Base-by-base conservation (phyloP, 177 flowering plant genomes). In the Vitis hybrid region DNA sequence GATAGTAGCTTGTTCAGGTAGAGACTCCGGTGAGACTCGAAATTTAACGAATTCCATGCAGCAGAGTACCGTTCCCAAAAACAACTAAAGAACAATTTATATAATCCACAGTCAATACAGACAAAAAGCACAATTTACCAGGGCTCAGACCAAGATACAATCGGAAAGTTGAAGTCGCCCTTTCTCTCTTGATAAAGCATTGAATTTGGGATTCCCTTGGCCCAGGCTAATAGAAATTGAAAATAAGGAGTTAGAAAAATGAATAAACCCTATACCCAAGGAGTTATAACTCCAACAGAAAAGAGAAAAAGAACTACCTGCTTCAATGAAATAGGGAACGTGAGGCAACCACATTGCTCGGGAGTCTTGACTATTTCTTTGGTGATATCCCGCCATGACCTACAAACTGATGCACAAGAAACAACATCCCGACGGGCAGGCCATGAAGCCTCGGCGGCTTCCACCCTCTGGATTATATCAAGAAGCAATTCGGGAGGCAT, bases 261-360 rank as follows among this genome's bases (percentile, higher is more conserved):
- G 15, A 24, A 63, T 2, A 2, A 10, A 68, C 15, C 33, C 4
- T 9, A 22, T 57, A 24, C 9, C 14, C 15, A 11, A 44, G 44
- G 11, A 15, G 6, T 8, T 38, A 38, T 38, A 38, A 38, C 47
- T 5, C 47, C 8, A 38, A 38, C 47, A 18, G 10, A 11, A 20
- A 28, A 13, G 22, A 75, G 13, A 5, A 19, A 12, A 44, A 14
- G 28, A 38, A 0, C 0, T 51, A 88, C 98, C 96, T 92, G 98
- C 79, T 92, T 94, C 68, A 94, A 73, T 14, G 98, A 92, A 73
- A 89, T 84, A 11, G 98, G 98, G 61, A 92, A 94, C 10, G 98
- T 92, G 69, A 94, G 79, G 68, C 77, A 73, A 6, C 98, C 96
- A 69, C 89, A 89, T 64, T 83, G 73, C 75, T 94, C 93, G 0